Evolutionary conservation across 768 basidiomycete species (phyloP).

Genomic region (Amanita molliuscula): DNA sequence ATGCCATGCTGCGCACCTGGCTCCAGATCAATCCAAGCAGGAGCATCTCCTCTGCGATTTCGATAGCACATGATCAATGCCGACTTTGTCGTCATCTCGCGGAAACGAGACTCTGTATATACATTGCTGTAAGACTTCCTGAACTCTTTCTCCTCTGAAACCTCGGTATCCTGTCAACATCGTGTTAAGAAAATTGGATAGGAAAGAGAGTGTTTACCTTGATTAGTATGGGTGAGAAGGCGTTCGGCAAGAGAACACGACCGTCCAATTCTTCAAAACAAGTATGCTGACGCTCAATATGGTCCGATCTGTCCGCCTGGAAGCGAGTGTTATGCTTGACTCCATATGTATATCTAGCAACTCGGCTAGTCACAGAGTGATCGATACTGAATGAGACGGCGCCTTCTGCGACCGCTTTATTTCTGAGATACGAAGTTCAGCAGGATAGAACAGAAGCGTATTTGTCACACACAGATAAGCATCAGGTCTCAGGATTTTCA

Average conservation of each 20-base stretch:
- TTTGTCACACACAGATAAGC: slow-evolving; percentile 28
- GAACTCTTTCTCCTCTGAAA: slow-evolving; percentile 16
- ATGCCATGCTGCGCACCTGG: slow-evolving; percentile 5
- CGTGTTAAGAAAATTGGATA: not conserved
- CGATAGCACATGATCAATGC: slow-evolving; percentile 11
- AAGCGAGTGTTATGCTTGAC: slow-evolving; percentile 1
- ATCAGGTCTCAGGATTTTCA: slow-evolving; percentile 33
- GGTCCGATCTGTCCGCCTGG: slow-evolving; percentile 7
- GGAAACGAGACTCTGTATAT: slow-evolving; percentile 6
- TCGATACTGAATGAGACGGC: slow-evolving; percentile 15
- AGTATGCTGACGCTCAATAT: not conserved
- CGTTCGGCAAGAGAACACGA: not conserved
- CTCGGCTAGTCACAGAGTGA: slow-evolving; percentile 10
- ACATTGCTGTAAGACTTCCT: slow-evolving; percentile 6
- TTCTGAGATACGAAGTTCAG: slow-evolving; percentile 6
- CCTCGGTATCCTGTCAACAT: slow-evolving; percentile 10
- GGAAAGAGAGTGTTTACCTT: not conserved
- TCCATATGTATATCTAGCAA: slow-evolving; percentile 11
- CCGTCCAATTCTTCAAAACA: slow-evolving; percentile 3
- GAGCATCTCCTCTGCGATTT: slow-evolving; percentile 8
- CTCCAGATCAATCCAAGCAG: slow-evolving; percentile 15
- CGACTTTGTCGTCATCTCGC: slow-evolving; percentile 6
- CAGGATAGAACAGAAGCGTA: not conserved
- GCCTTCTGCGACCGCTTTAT: slow-evolving; percentile 17
- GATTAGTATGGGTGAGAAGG: slow-evolving; percentile 8